Conservation (phyloP, 75 land plant genomes). For the Cryptomeria japonica region DNA sequence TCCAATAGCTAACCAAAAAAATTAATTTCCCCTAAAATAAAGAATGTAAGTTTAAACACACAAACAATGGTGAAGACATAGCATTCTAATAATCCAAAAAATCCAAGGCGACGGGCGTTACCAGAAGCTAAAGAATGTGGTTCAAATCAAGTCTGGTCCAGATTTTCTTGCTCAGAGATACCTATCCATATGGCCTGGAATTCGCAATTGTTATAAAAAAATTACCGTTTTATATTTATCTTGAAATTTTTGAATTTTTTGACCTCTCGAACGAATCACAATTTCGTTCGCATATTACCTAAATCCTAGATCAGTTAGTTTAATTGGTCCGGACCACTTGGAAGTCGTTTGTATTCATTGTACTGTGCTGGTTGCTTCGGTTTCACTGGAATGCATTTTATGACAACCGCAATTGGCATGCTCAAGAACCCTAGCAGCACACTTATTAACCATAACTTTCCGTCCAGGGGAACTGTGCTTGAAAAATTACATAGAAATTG, state of each 20-base stretch:
- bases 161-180: too few species aligned
- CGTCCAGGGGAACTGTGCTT: constrained; percentile 56
- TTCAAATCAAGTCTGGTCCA: too few species aligned
- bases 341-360: constrained; percentile 44
- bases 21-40: too few species aligned
- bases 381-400: constrained; percentile 62
- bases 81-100: neutral
- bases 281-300: neutral
- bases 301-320: constrained; percentile 12
- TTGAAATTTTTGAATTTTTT: too few species aligned
- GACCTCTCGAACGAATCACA: too few species aligned
- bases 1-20: too few species aligned
- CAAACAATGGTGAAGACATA: neutral
- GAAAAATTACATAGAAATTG: constrained; percentile 69
- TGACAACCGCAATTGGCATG: constrained; percentile 50
- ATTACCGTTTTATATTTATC: too few species aligned
- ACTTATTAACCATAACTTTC: constrained; percentile 68
- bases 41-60: neutral
- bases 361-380: constrained; percentile 8
- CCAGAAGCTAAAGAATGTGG: too few species aligned
- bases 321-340: constrained; percentile 36
- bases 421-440: constrained; percentile 56
- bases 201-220: too few species aligned
- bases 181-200: too few species aligned
- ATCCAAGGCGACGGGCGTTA: too few species aligned